Base-by-base conservation (phyloP, 805 yeast species). In the Metschnikowia matae region DNA sequence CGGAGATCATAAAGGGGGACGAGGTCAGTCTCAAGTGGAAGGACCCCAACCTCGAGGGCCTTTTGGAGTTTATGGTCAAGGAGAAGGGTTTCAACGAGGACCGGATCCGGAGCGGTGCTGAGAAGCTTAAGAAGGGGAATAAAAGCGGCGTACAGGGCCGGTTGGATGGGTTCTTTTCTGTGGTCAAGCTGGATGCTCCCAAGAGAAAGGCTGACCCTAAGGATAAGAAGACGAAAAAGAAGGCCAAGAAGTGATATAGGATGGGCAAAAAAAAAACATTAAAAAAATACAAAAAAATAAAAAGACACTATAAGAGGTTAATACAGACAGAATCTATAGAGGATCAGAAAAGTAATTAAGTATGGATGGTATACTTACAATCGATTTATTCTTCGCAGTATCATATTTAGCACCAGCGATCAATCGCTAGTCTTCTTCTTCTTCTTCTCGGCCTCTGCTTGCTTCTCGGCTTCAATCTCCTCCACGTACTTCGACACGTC, bases 51-150 rank as follows among this genome's bases (percentile, higher is more conserved):
- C 80, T 85, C 40, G 92, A 87, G 6, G 97, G 88, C 1, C 74
- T 94, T 48, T 75, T 91, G 17, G 82, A 89, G 39, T 92, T 80
- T 59, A 80, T 94, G 84, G 96, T 89, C 33, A 80, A 76, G 46
- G 86, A 89, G 52, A 91, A 92, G 64, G 96, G 96, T 0, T 94
- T 94, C 68, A 86, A 84, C 55, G 99, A 94, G 63, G 97, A 92
- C 46, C 79, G 99, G 64, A 89, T 94, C 15, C 82, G 84, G 58
- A 79, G 85, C 51, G 99, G 97, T 36, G 91, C 91, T 5, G 88
- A 82, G 38, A 85, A 92, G 66, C 77, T 94, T 59, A 80, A 82
- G 57, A 94, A 94, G 66, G 94, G 89, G 6, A 73, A 88, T 54
- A 89, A 89, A 61, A 75, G 86, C 1, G 92, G 95, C 2, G 86